Conservation (phyloP, 2,329 filamentous ascomycete genomes). For the Aspergillus pseudotamarii region DNA sequence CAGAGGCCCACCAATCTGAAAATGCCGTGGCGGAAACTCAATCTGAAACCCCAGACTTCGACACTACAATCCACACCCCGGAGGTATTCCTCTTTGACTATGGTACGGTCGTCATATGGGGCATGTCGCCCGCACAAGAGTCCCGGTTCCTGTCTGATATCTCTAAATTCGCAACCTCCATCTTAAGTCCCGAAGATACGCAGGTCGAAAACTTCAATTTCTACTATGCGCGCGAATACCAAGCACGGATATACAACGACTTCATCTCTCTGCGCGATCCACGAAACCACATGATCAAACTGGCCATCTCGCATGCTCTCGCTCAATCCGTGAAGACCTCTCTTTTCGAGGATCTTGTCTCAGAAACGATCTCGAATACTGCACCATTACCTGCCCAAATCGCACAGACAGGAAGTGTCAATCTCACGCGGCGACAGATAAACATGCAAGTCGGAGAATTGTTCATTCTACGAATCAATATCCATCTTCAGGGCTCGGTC, state of each 20-base stretch:
- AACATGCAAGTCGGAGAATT: slow-evolving; percentile 99
- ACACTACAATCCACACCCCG: slow-evolving; percentile 85
- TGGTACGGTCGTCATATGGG: slow-evolving; percentile 97
- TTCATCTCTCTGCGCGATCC: slow-evolving; percentile 95
- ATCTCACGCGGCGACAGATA: slow-evolving; percentile 83
- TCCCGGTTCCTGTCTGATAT: slow-evolving; percentile 91
- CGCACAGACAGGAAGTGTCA: slow-evolving; percentile 87
- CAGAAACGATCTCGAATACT: slow-evolving; percentile 88
- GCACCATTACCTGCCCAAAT: slow-evolving; percentile 94
- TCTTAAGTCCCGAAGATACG: slow-evolving; percentile 82
- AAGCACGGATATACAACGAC: slow-evolving; percentile 98
- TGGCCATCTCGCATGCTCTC: slow-evolving; percentile 93
- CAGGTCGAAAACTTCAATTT: slow-evolving; percentile 99
- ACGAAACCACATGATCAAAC: slow-evolving; percentile 96
- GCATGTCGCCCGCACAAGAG: slow-evolving; percentile 90
- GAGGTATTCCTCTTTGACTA: slow-evolving; percentile 98
- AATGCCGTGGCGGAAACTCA: slow-evolving; percentile 27
- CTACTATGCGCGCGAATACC: slow-evolving; percentile 97
- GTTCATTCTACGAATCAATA: slow-evolving; percentile 96
- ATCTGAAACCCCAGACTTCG: slow-evolving; percentile 67
- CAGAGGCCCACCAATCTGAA: slow-evolving; percentile 30
- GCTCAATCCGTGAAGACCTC: slow-evolving; percentile 98
- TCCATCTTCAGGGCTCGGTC: slow-evolving; percentile 94
- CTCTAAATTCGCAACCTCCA: slow-evolving; percentile 89
- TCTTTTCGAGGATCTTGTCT: slow-evolving; percentile 92